Conservation (phyloP, 345 rosid genomes). For the Cardamine occulta region DNA sequence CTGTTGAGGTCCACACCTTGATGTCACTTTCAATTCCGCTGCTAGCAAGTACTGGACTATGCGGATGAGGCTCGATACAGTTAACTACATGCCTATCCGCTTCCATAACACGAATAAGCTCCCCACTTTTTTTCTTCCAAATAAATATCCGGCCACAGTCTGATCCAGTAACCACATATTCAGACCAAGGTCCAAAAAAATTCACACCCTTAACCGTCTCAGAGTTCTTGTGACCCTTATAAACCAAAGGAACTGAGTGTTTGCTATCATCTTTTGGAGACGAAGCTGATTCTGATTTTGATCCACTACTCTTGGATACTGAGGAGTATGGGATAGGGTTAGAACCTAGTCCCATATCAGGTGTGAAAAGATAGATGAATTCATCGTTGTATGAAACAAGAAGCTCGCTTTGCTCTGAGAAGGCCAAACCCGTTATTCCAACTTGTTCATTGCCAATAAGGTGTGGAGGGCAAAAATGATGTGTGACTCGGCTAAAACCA, state of each 20-base stretch:
- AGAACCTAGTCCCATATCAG: slow-evolving; percentile 78
- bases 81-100: slow-evolving; percentile 82
- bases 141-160: slow-evolving; percentile 95
- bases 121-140: slow-evolving; percentile 84
- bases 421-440: slow-evolving; percentile 90
- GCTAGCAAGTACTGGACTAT: slow-evolving; percentile 69
- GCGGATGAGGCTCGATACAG: slow-evolving; percentile 87
- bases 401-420: slow-evolving; percentile 90
- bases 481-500: slow-evolving; percentile 57
- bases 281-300: slow-evolving; percentile 39
- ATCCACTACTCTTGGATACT: slow-evolving; percentile 39
- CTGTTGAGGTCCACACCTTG: slow-evolving; percentile 85
- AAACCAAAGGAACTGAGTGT: slow-evolving; percentile 56
- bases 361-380: slow-evolving; percentile 71
- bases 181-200: slow-evolving; percentile 84
- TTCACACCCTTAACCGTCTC: slow-evolving; percentile 86
- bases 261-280: slow-evolving; percentile 35
- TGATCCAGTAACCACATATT: slow-evolving; percentile 94
- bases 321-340: slow-evolving; percentile 43
- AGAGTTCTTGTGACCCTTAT: slow-evolving; percentile 74
- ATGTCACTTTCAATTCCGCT: slow-evolving; percentile 84
- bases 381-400: slow-evolving; percentile 82
- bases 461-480: slow-evolving; percentile 76
- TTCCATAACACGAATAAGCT: slow-evolving; percentile 78
- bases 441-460: slow-evolving; percentile 60